phyloP scores from a whole-genome alignment of 345 rosid species.

The Rhodamnia rubescens region DNA sequence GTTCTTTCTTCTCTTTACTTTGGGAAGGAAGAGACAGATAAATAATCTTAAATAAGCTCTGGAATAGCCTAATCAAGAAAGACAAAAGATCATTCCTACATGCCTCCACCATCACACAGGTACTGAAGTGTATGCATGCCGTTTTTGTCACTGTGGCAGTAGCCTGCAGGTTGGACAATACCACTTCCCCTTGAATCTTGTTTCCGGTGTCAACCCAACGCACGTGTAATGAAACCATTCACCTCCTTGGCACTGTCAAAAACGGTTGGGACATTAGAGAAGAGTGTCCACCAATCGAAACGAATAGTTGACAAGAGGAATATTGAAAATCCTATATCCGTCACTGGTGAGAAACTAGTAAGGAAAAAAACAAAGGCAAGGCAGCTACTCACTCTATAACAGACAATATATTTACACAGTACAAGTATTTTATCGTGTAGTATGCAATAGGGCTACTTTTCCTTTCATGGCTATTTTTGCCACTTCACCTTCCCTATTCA shows the following conservation, averaged over 20 bases:
- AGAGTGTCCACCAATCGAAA: neutral
- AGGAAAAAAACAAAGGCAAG: neutral
- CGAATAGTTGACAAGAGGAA: neutral
- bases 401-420: neutral
- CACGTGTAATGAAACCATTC: slow-evolving; percentile 99
- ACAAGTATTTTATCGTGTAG: neutral
- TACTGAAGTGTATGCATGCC: neutral
- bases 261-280: neutral
- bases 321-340: neutral
- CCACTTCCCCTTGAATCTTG: slow-evolving; percentile 98
- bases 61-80: neutral
- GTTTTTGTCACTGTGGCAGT: slow-evolving; percentile 44
- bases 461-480: neutral
- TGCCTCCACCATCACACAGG: neutral
- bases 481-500: neutral
- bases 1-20: neutral
- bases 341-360: neutral
- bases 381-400: neutral
- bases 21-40: neutral
- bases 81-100: neutral
- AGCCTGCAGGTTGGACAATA: slow-evolving; percentile 88
- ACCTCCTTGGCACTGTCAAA: slow-evolving; percentile 89
- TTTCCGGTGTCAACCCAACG: slow-evolving; percentile 93
- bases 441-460: neutral
- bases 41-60: neutral